Base-by-base conservation (phyloP, 305 asterid species). In the Fraxinus floribunda region DNA sequence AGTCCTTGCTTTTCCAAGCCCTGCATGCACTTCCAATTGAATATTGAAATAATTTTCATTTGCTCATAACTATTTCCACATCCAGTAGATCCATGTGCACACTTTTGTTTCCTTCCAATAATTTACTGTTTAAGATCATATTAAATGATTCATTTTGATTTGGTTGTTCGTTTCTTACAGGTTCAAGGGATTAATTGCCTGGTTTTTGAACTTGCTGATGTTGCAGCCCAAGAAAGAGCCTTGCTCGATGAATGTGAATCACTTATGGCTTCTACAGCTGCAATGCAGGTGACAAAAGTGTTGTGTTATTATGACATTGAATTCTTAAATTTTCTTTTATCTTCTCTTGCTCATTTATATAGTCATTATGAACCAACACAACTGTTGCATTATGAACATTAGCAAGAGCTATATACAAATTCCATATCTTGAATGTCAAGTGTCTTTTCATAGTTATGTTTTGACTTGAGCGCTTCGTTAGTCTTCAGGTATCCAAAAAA, bases 191-290 rank as follows among this genome's bases (percentile, higher is more conserved):
- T 85, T 91, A 91, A 90, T 88, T 78, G 86, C 86, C 88, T 89
- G 84, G 88, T 91, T 71, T 86, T 91, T 44, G 93, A 94, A 89
- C 94, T 96, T 87, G 98, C 98, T 87, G 92, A 89, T 52, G 87
- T 92, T 70, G 94, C 93, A 80, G 94, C 97, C 55, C 93, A 86
- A 55, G 97, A 92, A 86, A 91, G 95, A 87, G 97, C 94, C 78
- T 71, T 90, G 94, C 94, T 96, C 72, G 90, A 92, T 81, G 97
- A 94, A 86, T 93, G 91, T 76, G 94, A 92, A 82, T 83, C 95
- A 16, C 87, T 89, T 80, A 80, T 94, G 84, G 84, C 90, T 73
- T 91, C 93, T 38, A 87, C 88, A 79, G 89, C 91, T 78, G 94
- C 93, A 77, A 84, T 92, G 87, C 95, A 94, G 99, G 99, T 93